Percentiles rank a stretch among this genome's conserved stretches.
Evolutionary conservation across 208 protist genomes (phyloP).

Genomic region (Leishmania lainsoni): DNA sequence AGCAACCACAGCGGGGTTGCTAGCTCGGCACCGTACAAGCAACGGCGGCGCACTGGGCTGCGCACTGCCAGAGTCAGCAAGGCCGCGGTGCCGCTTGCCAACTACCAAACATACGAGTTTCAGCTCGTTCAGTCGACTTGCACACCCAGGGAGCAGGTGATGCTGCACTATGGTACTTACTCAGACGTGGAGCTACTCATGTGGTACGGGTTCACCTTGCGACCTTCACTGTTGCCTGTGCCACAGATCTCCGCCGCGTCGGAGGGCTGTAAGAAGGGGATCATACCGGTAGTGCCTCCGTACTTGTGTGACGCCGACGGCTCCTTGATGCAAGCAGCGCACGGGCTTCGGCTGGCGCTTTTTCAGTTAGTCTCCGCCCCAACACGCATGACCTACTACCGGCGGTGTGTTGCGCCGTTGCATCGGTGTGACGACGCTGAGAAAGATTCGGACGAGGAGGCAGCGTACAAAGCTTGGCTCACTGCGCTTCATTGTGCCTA

Average conservation of each 20-base stretch:
- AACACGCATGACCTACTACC: conserved; percentile 21
- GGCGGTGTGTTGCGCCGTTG: conserved; percentile 1
- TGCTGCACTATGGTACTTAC: conserved; percentile 87
- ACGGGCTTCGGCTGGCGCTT: conserved; percentile 12
- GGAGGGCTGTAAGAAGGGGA: not conserved
- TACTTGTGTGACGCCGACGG: not conserved
- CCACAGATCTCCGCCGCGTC: not conserved
- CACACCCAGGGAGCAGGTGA: conserved; percentile 59
- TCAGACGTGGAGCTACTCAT: conserved; percentile 86
- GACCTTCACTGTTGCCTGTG: conserved; percentile 56
- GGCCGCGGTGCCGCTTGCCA: conserved; percentile 22
- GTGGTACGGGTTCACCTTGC: conserved; percentile 92
- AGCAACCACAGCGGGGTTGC: not conserved
- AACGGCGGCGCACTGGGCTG: conserved; percentile 10
- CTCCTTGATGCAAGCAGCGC: conserved; percentile 4
- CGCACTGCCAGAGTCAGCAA: conserved; percentile 25
- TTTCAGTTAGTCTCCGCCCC: conserved; percentile 7
- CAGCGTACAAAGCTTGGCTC: conserved; percentile 44
- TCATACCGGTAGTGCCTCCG: conserved; percentile 19
- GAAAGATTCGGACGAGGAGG: conserved; percentile 10
- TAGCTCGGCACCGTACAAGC: conserved; percentile 11
- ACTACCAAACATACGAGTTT: conserved; percentile 64
- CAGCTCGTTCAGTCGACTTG: conserved; percentile 38
- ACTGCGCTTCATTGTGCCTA: conserved; percentile 52
- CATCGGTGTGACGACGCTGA: not conserved